A percentile compares a stretch with the other conserved stretches of the same genome.
Conservation (phyloP, 768 basidiomycete species). For the Leccinum longicurvipes region DNA sequence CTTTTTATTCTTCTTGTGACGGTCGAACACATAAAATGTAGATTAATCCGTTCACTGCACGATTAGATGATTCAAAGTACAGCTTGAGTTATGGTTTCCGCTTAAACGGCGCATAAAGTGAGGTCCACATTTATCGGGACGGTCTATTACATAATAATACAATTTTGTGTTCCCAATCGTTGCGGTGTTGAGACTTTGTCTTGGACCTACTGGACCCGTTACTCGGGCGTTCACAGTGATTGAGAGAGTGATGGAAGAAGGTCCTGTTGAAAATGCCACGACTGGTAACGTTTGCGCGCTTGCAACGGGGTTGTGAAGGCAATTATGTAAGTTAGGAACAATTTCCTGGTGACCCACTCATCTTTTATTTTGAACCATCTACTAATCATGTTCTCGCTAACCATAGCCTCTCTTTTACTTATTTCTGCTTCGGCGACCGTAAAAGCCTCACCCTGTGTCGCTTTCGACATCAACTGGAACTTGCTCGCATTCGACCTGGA, state of each 20-base stretch:
- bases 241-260: background rate
- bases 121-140: no score
- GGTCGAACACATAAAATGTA: background rate
- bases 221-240: no score
- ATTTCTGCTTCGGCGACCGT: conserved; percentile 35
- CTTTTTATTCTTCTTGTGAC: no score
- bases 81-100: no score
- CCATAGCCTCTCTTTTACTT: conserved; percentile 54
- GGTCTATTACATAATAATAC: background rate
- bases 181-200: no score
- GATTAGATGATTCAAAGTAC: background rate
- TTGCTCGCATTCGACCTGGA: conserved; percentile 83
- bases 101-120: no score
- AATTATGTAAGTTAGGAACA: background rate
- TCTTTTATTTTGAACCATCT: background rate
- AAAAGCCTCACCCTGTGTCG: conserved; percentile 57
- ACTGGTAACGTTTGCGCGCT: no score
- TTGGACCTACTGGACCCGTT: no score
- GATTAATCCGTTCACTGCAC: background rate
- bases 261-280: background rate
- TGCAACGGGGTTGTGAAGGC: background rate
- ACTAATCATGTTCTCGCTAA: conserved; percentile 36
- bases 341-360: background rate
- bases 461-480: conserved; percentile 80
- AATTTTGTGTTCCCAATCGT: background rate